phyloP scores from a whole-genome alignment of 257 asterid genomes.

The Cordia subcordata region DNA sequence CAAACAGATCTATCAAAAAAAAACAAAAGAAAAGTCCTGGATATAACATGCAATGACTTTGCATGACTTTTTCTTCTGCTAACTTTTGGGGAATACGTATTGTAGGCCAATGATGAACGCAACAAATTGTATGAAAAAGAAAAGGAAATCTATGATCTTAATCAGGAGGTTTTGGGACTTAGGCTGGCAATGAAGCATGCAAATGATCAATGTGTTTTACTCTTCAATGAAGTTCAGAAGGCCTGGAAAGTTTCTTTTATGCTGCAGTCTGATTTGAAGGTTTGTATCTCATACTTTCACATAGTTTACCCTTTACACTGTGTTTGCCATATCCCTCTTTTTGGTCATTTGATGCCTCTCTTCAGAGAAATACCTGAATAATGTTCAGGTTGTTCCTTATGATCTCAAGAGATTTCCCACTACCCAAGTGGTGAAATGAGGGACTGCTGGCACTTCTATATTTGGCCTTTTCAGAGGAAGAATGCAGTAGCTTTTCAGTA shows the following conservation, averaged over 20 bases:
- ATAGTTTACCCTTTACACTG: too few relatives aligned
- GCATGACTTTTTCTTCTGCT: not conserved
- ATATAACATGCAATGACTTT: not conserved
- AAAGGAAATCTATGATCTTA: constrained; percentile 65
- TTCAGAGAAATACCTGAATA: too few relatives aligned
- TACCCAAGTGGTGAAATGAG: too few relatives aligned
- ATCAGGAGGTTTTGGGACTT: constrained; percentile 54
- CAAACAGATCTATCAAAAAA: too few relatives aligned
- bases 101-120: constrained; percentile 94
- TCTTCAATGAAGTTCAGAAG: constrained; percentile 95
- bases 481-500: too few relatives aligned
- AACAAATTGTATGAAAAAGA: constrained; percentile 87
- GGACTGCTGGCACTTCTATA: too few relatives aligned
- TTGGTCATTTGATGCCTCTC: too few relatives aligned
- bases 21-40: not conserved
- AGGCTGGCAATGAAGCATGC: constrained; percentile 73
- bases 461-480: too few relatives aligned
- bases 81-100: constrained; percentile 12
- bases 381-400: too few relatives aligned
- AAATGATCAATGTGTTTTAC: constrained; percentile 86
- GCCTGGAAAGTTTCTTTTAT: constrained; percentile 95
- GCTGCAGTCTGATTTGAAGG: constrained; percentile 94
- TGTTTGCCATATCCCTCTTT: too few relatives aligned
- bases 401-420: too few relatives aligned
- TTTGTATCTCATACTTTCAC: constrained; percentile 20